Conservation (phyloP, 352 stramenopile genomes). For the Globisporangium sylvaticum region DNA sequence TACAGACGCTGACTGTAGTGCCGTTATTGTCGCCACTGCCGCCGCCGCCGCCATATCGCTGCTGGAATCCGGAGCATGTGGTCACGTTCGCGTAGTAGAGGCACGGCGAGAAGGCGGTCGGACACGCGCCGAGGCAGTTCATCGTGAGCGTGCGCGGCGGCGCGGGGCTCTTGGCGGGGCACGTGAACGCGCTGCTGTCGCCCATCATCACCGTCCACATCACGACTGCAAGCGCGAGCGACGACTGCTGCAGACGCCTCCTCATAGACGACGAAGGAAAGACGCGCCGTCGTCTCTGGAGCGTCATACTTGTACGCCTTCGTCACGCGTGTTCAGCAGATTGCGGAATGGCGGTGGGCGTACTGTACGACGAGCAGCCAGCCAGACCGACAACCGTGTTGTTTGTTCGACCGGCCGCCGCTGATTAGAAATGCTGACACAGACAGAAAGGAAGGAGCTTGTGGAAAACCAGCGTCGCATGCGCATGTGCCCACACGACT, state of each 20-base stretch:
- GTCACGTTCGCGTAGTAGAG: slow-evolving; percentile 17
- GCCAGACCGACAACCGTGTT: neutral
- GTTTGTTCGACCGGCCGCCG: neutral
- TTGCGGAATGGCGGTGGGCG: neutral
- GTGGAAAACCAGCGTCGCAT: neutral
- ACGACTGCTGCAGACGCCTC: neutral
- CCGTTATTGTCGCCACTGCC: neutral
- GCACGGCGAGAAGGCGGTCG: slow-evolving; percentile 17
- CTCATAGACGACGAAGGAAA: neutral
- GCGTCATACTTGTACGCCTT: neutral
- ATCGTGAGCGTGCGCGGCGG: slow-evolving; percentile 19
- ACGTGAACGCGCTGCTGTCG: slow-evolving; percentile 7
- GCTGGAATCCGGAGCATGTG: slow-evolving; percentile 12
- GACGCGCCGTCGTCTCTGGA: neutral
- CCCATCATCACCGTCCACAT: neutral
- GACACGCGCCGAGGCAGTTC: slow-evolving; percentile 23
- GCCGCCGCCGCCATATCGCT: neutral
- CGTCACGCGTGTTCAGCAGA: neutral
- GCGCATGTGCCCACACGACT: neutral
- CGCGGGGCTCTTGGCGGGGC: slow-evolving; percentile 6
- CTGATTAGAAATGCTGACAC: neutral
- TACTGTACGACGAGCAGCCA: neutral
- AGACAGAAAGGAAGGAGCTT: neutral
- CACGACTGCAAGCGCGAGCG: neutral
- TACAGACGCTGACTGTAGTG: slow-evolving; percentile 14